These are phyloP conservation scores for Geotrichum candidum DNA, from an alignment of 1,139 yeast genomes.

Conservation along the genomic window DNA sequence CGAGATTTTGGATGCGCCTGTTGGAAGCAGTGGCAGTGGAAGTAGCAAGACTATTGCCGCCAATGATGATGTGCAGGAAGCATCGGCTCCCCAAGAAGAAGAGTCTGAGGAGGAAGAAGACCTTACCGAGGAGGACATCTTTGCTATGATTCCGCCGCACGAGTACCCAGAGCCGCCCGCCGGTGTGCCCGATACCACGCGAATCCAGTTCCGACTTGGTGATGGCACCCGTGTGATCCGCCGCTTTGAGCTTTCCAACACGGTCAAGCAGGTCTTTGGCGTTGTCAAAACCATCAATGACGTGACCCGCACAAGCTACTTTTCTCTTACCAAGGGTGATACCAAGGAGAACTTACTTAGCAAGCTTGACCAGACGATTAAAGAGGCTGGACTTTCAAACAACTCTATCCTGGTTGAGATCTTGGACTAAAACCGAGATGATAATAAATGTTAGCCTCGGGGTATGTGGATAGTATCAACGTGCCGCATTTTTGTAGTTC, in stretches of 20 bases:
- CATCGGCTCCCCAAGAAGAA: neutral
- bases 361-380: constrained; percentile 54
- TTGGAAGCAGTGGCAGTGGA: neutral
- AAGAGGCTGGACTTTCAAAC: constrained; percentile 71
- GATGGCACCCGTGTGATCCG: constrained; percentile 81
- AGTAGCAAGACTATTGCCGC: neutral
- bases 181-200: constrained; percentile 53
- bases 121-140: constrained; percentile 32
- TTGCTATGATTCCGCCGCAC: constrained; percentile 44
- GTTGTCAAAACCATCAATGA: constrained; percentile 49
- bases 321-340: constrained; percentile 52
- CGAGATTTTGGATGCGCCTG: neutral
- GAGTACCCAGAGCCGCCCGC: constrained; percentile 54
- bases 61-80: neutral
- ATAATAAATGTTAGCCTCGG: too few relatives aligned
- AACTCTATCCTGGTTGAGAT: constrained; percentile 72
- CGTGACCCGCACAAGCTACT: constrained; percentile 44
- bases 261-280: constrained; percentile 56
- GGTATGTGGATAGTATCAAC: too few relatives aligned
- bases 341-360: constrained; percentile 58
- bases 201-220: constrained; percentile 83
- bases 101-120: constrained; percentile 12
- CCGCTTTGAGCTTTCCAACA: constrained; percentile 53
- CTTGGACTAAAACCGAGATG: constrained; percentile 23
- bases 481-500: too few relatives aligned